Evolutionary conservation across 2,329 filamentous ascomycete genomes (phyloP).

Genomic region (Dryadomyces quercivorus): DNA sequence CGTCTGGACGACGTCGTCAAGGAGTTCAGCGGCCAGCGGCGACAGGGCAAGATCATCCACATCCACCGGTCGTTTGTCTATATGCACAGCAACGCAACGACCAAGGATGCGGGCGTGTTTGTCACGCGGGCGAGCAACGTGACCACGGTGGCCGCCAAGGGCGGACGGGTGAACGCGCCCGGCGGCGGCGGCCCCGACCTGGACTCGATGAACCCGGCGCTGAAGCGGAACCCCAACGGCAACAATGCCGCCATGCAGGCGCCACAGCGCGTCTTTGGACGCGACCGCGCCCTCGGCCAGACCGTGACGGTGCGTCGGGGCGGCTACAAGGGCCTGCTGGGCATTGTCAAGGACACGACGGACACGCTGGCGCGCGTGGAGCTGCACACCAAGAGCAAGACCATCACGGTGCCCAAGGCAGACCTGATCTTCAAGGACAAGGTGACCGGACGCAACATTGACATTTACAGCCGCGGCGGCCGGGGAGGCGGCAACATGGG

Average conservation of each 20-base stretch:
- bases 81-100: slow-evolving; percentile 69
- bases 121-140: slow-evolving; percentile 79
- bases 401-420: slow-evolving; percentile 71
- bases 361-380: slow-evolving; percentile 80
- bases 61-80: slow-evolving; percentile 91
- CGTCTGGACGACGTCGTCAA: slow-evolving; percentile 84
- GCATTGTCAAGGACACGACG: slow-evolving; percentile 91
- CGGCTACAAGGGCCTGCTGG: slow-evolving; percentile 81
- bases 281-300: slow-evolving; percentile 79
- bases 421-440: slow-evolving; percentile 79
- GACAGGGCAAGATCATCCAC: slow-evolving; percentile 81
- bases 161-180: slow-evolving; percentile 58
- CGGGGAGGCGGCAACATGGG: slow-evolving; percentile 28
- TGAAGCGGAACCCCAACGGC: slow-evolving; percentile 55
- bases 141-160: slow-evolving; percentile 86
- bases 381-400: slow-evolving; percentile 88
- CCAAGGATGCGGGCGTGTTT: slow-evolving; percentile 81
- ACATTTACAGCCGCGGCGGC: slow-evolving; percentile 41
- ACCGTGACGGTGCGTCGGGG: slow-evolving; percentile 83
- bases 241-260: slow-evolving; percentile 42
- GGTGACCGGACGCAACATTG: slow-evolving; percentile 64
- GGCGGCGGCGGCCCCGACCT: slow-evolving; percentile 56
- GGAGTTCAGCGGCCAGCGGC: slow-evolving; percentile 74
- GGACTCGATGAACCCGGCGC: slow-evolving; percentile 81
- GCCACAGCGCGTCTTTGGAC: slow-evolving; percentile 65